Evolutionary conservation across 805 yeast species (phyloP).

Genomic region (Spathaspora gorwiae): DNA sequence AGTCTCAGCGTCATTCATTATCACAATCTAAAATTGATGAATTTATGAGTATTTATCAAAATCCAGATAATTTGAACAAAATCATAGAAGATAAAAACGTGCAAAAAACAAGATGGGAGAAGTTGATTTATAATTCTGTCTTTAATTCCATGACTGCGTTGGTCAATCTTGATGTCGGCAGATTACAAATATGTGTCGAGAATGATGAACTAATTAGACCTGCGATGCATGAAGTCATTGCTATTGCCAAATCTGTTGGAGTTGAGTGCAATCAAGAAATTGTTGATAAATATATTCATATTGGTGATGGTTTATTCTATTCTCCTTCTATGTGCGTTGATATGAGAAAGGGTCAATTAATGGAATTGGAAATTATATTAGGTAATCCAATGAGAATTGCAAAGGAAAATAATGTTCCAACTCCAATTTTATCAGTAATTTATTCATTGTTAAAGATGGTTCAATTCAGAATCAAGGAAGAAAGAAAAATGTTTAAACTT

Average conservation of each 20-base stretch:
- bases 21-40: constrained; percentile 11
- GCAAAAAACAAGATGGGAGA: constrained; percentile 34
- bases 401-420: constrained; percentile 29
- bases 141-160: constrained; percentile 33
- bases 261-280: constrained; percentile 42
- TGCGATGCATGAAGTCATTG: constrained; percentile 63
- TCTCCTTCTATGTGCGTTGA: constrained; percentile 41
- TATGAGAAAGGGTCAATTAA: constrained; percentile 29
- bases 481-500: constrained; percentile 31
- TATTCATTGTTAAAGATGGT: constrained; percentile 56
- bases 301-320: constrained; percentile 41
- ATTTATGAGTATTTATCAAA: constrained; percentile 25
- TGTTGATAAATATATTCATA: constrained; percentile 47
- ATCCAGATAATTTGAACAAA: constrained; percentile 20
- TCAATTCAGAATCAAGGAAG: constrained; percentile 61
- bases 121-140: constrained; percentile 33
- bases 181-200: constrained; percentile 32
- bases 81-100: constrained; percentile 26
- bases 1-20: constrained; percentile 12
- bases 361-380: constrained; percentile 37
- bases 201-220: constrained; percentile 38
- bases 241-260: constrained; percentile 68
- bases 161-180: constrained; percentile 27
- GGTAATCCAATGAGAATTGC: constrained; percentile 41
- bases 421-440: constrained; percentile 58